Evolutionary conservation across 2,329 filamentous ascomycete species (phyloP).

Genomic region (Diaporthe australafricana): DNA sequence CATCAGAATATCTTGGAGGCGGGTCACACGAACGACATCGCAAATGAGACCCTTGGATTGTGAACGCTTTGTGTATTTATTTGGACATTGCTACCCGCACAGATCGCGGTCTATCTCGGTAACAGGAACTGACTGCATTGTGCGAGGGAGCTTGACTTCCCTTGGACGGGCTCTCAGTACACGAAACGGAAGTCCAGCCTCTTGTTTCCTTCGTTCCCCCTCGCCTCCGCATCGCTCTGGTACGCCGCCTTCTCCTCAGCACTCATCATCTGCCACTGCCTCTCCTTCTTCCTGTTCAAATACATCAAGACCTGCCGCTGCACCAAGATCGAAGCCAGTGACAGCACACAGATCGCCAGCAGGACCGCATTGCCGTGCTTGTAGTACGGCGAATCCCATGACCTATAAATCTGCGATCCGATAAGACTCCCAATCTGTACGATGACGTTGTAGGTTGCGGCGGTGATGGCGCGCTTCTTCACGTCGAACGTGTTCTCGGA

Average conservation of each 20-base stretch:
- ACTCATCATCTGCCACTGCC: conserved; percentile 58
- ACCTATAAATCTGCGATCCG: conserved; percentile 61
- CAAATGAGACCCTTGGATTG: not conserved
- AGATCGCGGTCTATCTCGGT: not conserved
- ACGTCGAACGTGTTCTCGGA: conserved; percentile 62
- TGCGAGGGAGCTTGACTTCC: not conserved
- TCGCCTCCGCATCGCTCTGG: conserved; percentile 54
- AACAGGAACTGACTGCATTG: not conserved
- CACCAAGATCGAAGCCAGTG: conserved; percentile 60
- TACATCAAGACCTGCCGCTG: conserved; percentile 57
- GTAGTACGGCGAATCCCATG: conserved; percentile 66
- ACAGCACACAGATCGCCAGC: conserved; percentile 62
- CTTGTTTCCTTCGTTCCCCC: conserved; percentile 61
- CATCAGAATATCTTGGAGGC: not conserved
- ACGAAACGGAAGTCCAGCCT: conserved; percentile 64
- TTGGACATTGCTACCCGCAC: not conserved
- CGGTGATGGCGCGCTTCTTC: conserved; percentile 60
- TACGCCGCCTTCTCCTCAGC: conserved; percentile 57
- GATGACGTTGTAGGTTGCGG: conserved; percentile 60
- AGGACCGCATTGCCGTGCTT: conserved; percentile 68
- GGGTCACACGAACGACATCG: not conserved
- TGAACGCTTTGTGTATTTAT: not conserved
- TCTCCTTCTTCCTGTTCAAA: conserved; percentile 62
- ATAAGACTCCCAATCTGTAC: conserved; percentile 58
- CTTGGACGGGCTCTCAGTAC: conserved; percentile 46